Evolutionary conservation across 2,329 filamentous ascomycete genomes (phyloP), one percentile per base, ranked within the genome.

Genomic region (Corinectria fuckeliana): DNA sequence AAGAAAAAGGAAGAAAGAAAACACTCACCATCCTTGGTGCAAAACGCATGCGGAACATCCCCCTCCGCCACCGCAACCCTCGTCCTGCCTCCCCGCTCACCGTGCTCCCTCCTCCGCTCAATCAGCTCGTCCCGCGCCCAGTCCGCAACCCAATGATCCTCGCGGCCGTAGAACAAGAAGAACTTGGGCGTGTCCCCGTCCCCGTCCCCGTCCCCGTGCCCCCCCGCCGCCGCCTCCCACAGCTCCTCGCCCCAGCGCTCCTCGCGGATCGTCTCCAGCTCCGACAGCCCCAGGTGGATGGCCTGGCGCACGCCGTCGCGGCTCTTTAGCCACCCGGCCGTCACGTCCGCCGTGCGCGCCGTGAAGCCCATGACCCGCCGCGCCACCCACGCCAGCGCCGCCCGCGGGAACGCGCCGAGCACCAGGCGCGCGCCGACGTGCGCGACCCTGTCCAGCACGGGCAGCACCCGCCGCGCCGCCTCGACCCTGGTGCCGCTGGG

Each of bases 121-220:
- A 89, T 85, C 58, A 89, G 84, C 25, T 78, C 78, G 63, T 88
- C 85, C 8, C 87, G 77, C 45, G 81, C 78, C 49, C 80, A 76
- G 47, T 85, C 76, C 3, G 83, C 82, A 1, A 90, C 85, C 87
- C 87, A 90, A 56, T 88, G 81, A 60, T 90, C 87, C 50, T 82
- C 74, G 61, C 81, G 76, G 2, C 82, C 87, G 63, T 88, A 89
- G 49, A 87, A 83, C 63, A 88, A 80, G 63, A 84, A 82, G 66
- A 89, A 84, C 61, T 81, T 85, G 1, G 81, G 81, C 20, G 72
- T 58, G 4, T 59, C 56, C 14, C 25, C 61, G 16, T 48, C 56
- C 1, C 47, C 62, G 14, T 62, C 65, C 1, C 60, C 58, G 2
- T 62, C 68, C 13, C 61, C 62, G 14, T 62, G 65, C 1, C 60